These are phyloP conservation scores for Lichina pygmaea DNA, from an alignment of 495 filamentous ascomycete species.

Conservation along the genomic window DNA sequence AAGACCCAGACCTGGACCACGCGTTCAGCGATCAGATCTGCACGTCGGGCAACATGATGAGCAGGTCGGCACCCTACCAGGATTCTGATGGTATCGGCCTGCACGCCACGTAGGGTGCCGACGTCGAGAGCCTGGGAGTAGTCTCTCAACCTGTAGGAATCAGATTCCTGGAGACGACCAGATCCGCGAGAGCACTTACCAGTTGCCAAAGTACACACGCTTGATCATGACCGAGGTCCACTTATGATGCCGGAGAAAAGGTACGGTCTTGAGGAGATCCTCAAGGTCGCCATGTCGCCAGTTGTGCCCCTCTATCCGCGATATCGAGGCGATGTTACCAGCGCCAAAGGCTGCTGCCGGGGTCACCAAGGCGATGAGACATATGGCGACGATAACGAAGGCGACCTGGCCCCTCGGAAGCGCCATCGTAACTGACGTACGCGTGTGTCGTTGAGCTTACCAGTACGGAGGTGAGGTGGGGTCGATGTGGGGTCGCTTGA, in stretches of 20 bases:
- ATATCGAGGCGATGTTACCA: conserved; percentile 86
- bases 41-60: not conserved
- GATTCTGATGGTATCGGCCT: conserved; percentile 72
- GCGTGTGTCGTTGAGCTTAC: too few species aligned
- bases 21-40: not conserved
- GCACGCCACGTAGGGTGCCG: conserved; percentile 67
- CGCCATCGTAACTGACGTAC: too few species aligned
- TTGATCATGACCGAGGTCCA: conserved; percentile 80
- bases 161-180: too few species aligned
- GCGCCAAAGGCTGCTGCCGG: conserved; percentile 64
- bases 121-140: conserved; percentile 80
- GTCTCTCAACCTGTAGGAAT: conserved; percentile 7
- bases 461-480: too few species aligned
- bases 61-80: conserved; percentile 20
- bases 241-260: conserved; percentile 73
- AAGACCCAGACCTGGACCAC: conserved; percentile 38
- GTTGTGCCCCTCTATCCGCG: conserved; percentile 78
- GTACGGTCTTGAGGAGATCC: conserved; percentile 72
- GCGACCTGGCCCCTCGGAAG: not conserved
- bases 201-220: conserved; percentile 69
- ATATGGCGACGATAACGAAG: conserved; percentile 7
- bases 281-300: conserved; percentile 89
- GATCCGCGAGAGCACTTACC: conserved; percentile 2
- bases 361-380: conserved; percentile 36
- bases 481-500: too few species aligned